phyloP scores from a whole-genome alignment of 1,284 basidiomycete genomes.

The Acaromyces ingoldii region DNA sequence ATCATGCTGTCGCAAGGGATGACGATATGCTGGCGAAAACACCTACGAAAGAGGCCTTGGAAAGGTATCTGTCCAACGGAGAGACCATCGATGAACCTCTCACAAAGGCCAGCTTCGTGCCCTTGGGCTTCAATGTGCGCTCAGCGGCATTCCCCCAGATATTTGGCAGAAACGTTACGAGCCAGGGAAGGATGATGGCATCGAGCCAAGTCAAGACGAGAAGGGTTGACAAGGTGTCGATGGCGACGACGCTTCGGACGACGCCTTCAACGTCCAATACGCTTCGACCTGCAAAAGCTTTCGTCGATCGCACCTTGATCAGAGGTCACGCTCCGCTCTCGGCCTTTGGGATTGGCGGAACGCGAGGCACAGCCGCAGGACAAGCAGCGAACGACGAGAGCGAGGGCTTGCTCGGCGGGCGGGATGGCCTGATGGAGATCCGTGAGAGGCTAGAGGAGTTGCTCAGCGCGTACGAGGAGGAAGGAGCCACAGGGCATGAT shows the following conservation, averaged over 20 bases:
- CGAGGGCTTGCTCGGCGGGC: conserved; percentile 19
- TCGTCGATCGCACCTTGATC: neutral
- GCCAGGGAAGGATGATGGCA: neutral
- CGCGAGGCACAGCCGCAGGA: conserved; percentile 4
- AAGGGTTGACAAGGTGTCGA: neutral
- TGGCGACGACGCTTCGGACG: neutral
- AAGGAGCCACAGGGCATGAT: too few relatives aligned
- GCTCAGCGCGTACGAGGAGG: conserved; percentile 34
- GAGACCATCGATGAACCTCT: neutral
- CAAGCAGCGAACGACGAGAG: conserved; percentile 13
- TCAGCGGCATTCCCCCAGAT: conserved; percentile 2
- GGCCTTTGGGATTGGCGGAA: conserved; percentile 28
- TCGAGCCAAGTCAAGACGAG: neutral
- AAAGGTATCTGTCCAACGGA: too few relatives aligned
- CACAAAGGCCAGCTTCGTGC: neutral
- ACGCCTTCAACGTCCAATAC: neutral
- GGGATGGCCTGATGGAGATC: conserved; percentile 37
- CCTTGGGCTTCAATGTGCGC: neutral
- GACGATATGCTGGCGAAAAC: conserved; percentile 11
- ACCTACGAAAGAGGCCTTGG: conserved; percentile 23
- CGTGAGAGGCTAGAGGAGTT: conserved; percentile 37
- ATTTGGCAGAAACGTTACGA: neutral
- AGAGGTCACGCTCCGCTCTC: conserved; percentile 27
- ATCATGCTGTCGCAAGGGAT: conserved; percentile 18
- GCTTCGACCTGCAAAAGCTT: neutral